Evolutionary conservation across 352 stramenopile species (phyloP).

Genomic region (Pythium dissimile): DNA sequence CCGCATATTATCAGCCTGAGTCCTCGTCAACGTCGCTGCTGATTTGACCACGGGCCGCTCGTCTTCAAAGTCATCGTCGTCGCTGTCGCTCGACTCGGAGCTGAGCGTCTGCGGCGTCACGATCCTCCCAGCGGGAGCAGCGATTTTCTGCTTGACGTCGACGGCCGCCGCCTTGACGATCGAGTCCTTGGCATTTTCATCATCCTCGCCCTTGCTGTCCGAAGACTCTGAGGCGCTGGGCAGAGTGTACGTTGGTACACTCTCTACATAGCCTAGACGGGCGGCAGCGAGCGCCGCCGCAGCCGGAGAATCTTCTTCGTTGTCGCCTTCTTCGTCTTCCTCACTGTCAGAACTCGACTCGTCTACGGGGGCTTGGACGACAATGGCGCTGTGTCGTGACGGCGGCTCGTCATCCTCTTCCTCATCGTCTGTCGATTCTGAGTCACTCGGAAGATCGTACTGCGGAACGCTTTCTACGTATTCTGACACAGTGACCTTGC

Average conservation of each 20-base stretch:
- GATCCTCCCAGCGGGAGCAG: background rate
- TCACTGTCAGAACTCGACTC: constrained; percentile 7
- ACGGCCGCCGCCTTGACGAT: constrained; percentile 9
- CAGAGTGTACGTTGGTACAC: constrained; percentile 52
- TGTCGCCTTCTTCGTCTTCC: constrained; percentile 12
- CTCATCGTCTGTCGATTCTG: constrained; percentile 17
- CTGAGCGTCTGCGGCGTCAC: constrained; percentile 9
- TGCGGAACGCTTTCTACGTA: constrained; percentile 25
- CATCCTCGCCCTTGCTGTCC: constrained; percentile 23
- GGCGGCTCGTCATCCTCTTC: constrained; percentile 3
- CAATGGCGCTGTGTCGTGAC: background rate
- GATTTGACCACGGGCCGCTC: constrained; percentile 15
- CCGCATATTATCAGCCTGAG: too few species aligned
- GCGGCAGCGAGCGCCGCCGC: constrained; percentile 11
- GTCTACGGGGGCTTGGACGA: background rate
- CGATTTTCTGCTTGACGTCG: constrained; percentile 7
- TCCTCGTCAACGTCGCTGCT: background rate
- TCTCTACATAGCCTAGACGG: constrained; percentile 39
- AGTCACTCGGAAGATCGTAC: constrained; percentile 24
- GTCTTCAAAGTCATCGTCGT: constrained; percentile 35
- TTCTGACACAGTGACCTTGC: background rate
- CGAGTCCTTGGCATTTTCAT: constrained; percentile 17
- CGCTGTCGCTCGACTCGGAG: constrained; percentile 40
- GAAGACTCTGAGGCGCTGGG: constrained; percentile 52
- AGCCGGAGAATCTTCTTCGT: background rate